These are phyloP conservation scores for Panicum hallii DNA, from an alignment of 202 grass and related monocot genomes.

Conservation along the genomic window DNA sequence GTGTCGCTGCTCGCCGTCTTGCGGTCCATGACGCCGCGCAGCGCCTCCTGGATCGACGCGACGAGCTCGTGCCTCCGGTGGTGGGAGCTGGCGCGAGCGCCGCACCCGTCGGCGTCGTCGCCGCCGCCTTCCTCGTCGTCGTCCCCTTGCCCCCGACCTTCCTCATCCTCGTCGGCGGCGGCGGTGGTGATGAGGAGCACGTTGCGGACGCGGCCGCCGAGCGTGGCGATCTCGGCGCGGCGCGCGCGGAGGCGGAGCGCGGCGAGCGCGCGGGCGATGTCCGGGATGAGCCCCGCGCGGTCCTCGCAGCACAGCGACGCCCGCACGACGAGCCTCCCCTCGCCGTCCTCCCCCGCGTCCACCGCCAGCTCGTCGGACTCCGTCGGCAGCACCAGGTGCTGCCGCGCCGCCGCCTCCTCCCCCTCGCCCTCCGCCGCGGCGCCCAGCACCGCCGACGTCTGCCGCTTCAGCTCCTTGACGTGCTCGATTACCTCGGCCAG, in stretches of 20 bases:
- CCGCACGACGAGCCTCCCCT: slow-evolving; percentile 62
- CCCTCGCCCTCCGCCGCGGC: background rate
- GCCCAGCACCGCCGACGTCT: slow-evolving; percentile 62
- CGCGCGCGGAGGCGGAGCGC: slow-evolving; percentile 63
- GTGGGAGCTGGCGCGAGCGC: slow-evolving; percentile 13
- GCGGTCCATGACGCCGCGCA: slow-evolving; percentile 71
- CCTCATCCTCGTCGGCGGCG: background rate
- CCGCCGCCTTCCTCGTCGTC: background rate
- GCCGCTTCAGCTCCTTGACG: slow-evolving; percentile 89
- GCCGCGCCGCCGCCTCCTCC: background rate
- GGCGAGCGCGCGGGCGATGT: slow-evolving; percentile 72
- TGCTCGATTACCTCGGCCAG: slow-evolving; percentile 95
- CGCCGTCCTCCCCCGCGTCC: slow-evolving; percentile 57
- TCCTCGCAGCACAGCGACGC: slow-evolving; percentile 93
- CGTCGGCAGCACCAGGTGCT: slow-evolving; percentile 54
- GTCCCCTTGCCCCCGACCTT: background rate
- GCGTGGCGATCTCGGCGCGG: slow-evolving; percentile 90
- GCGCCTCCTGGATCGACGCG: slow-evolving; percentile 80
- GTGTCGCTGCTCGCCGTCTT: slow-evolving; percentile 54
- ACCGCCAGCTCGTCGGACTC: slow-evolving; percentile 82
- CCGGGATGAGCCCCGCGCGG: slow-evolving; percentile 76
- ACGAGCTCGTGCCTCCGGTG: slow-evolving; percentile 62
- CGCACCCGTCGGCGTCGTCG: background rate
- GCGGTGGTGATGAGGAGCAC: slow-evolving; percentile 76
- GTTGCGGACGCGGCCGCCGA: slow-evolving; percentile 83